Base-by-base conservation (phyloP, 2,329 filamentous ascomycete species). In the Hymenoscyphus salicellus region DNA sequence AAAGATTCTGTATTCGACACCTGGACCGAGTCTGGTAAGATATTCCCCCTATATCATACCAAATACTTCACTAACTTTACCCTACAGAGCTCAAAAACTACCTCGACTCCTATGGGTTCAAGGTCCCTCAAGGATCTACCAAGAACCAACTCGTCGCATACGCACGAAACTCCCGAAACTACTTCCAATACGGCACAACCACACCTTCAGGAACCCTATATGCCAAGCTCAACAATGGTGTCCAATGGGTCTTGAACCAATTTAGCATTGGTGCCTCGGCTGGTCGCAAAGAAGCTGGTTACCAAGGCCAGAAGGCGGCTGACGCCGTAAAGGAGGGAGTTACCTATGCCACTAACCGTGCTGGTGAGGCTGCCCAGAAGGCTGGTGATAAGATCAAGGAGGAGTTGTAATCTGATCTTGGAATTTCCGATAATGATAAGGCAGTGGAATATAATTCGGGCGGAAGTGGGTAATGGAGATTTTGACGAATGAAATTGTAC, bases 91-190 rank as follows among this genome's bases (percentile, higher is more conserved):
- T 95, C 67, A 93, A 94, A 81, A 80, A 85, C 0, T 94, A 93
- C 73, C 84, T 94, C 6, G 91, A 94, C 74, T 89, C 86, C 67
- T 94, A 92, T 69, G 91, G 91, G 43, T 80, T 94, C 49, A 64
- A 69, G 1, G 72, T 72, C 46, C 72, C 71, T 55, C 73, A 76
- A 69, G 73, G 67, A 5, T 72, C 71, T n/a, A 71, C 65, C 36
- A 73, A 71, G 63, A 89, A 93, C 65, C 84, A 92, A 73, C 81
- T 94, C 23, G 85, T 86, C 66, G 89, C 89, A 8, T 81, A 86
- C 65, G 91, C 89, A 17, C 87, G 89, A 70, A 88, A 88, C 75
- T 89, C 93, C 72, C 83, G 86, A 26, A 90, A 88, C 26, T 93
- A 89, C 77, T 94, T 92, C 81, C 85, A 84, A 72, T 91, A 93